Evolutionary conservation across 352 stramenopile genomes (phyloP).

Genomic region (Pythium diclinum): DNA sequence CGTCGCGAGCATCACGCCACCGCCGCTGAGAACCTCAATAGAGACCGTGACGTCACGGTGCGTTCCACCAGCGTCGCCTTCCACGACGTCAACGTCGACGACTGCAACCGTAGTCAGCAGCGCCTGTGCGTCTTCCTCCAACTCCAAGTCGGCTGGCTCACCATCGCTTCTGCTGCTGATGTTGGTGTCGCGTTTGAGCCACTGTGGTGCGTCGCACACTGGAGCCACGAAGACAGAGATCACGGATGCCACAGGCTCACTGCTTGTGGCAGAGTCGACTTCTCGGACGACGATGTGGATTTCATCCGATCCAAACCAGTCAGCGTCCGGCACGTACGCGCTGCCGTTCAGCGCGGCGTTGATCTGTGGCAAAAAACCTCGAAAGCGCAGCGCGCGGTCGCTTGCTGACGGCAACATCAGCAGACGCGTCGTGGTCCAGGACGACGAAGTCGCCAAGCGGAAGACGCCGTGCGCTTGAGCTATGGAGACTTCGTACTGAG

Average conservation of each 20-base stretch:
- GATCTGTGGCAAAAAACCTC: slow-evolving; percentile 46
- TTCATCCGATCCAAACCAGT: slow-evolving; percentile 66
- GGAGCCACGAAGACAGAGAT: slow-evolving; percentile 44
- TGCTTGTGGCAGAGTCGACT: slow-evolving; percentile 18
- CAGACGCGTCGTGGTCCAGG: background rate
- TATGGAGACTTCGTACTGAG: slow-evolving; percentile 19
- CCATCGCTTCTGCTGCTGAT: background rate
- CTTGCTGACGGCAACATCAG: slow-evolving; percentile 7
- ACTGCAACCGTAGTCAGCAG: slow-evolving; percentile 36
- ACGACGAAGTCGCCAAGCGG: slow-evolving; percentile 1
- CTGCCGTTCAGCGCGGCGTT: slow-evolving; percentile 54
- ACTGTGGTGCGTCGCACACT: slow-evolving; percentile 56
- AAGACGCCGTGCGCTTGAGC: slow-evolving; percentile 8
- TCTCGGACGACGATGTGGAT: slow-evolving; percentile 32
- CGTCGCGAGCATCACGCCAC: slow-evolving; percentile 47
- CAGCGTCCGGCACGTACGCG: slow-evolving; percentile 37
- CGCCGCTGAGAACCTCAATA: slow-evolving; percentile 39
- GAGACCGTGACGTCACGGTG: slow-evolving; percentile 35
- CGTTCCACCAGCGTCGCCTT: background rate
- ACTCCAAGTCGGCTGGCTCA: slow-evolving; percentile 19
- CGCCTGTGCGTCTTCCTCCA: slow-evolving; percentile 46
- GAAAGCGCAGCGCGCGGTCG: slow-evolving; percentile 31
- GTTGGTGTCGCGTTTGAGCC: slow-evolving; percentile 13
- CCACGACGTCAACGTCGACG: slow-evolving; percentile 30
- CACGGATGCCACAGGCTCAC: slow-evolving; percentile 1